Conservation (phyloP, 1,284 basidiomycete species). For the Dichomitus squalens region DNA sequence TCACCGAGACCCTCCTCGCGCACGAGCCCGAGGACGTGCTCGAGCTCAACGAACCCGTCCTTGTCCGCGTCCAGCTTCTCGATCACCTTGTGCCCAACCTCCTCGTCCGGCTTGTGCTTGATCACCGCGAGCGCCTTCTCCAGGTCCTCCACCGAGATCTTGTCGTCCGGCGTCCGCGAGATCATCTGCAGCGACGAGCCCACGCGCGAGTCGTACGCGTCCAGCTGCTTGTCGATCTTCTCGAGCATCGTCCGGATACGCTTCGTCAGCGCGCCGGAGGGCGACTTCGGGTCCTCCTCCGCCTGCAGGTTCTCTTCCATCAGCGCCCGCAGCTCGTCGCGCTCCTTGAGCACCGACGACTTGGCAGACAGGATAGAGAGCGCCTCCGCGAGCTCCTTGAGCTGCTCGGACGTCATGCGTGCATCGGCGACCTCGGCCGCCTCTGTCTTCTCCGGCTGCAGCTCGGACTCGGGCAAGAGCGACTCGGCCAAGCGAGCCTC, state of each 20-base stretch:
- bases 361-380: conserved; percentile 91
- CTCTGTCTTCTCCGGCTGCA: conserved; percentile 56
- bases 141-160: conserved; percentile 90
- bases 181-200: conserved; percentile 95
- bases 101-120: conserved; percentile 91
- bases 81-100: conserved; percentile 86
- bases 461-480: conserved; percentile 79
- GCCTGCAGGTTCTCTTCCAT: conserved; percentile 92
- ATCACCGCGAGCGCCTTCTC: conserved; percentile 92
- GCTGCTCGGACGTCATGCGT: conserved; percentile 96
- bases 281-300: conserved; percentile 84
- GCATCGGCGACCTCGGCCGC: conserved; percentile 52
- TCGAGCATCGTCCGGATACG: conserved; percentile 95
- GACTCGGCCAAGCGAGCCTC: conserved; percentile 78
- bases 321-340: conserved; percentile 85
- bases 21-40: conserved; percentile 81
- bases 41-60: conserved; percentile 91
- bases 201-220: conserved; percentile 90
- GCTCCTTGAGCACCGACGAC: conserved; percentile 96
- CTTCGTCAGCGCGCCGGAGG: conserved; percentile 86
- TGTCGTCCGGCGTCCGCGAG: conserved; percentile 88
- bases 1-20: conserved; percentile 76
- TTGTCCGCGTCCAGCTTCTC: conserved; percentile 96
- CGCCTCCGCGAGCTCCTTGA: conserved; percentile 93
- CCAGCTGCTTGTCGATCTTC: conserved; percentile 92